Conservation (phyloP, 257 asterid genomes). For the Scutellaria galericulata region DNA sequence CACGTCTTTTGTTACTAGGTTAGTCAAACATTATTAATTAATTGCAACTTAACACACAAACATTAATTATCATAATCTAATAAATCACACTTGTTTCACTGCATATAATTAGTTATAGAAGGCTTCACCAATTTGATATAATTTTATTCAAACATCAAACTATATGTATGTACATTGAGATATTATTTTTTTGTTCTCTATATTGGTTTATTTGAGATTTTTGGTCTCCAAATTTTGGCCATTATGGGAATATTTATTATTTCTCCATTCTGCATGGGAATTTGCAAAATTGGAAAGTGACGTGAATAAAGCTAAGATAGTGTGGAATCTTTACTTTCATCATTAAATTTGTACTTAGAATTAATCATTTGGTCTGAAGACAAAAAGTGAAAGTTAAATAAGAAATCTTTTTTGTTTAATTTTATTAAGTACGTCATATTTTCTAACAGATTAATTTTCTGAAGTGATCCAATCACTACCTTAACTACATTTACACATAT, state of each 20-base stretch:
- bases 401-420: not conserved
- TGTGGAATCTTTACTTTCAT: constrained; percentile 15
- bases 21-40: constrained; percentile 36
- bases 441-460: no score
- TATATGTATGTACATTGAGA: no score
- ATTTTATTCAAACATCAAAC: no score
- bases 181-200: no score
- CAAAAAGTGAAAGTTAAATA: constrained; percentile 33
- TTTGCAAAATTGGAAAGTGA: constrained; percentile 25
- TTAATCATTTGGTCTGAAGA: constrained; percentile 40
- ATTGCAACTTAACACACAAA: not conserved
- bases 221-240: no score
- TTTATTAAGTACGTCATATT: no score
- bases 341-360: constrained; percentile 16
- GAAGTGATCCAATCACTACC: no score
- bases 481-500: no score
- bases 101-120: no score
- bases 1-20: constrained; percentile 37
- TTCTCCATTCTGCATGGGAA: constrained; percentile 36
- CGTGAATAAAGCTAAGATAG: not conserved
- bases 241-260: not conserved
- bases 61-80: not conserved
- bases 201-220: no score
- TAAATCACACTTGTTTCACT: constrained; percentile 12
- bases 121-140: no score